phyloP scores from a whole-genome alignment of 371 early-diverging fungal species.

The Synchytrium microbalum region DNA sequence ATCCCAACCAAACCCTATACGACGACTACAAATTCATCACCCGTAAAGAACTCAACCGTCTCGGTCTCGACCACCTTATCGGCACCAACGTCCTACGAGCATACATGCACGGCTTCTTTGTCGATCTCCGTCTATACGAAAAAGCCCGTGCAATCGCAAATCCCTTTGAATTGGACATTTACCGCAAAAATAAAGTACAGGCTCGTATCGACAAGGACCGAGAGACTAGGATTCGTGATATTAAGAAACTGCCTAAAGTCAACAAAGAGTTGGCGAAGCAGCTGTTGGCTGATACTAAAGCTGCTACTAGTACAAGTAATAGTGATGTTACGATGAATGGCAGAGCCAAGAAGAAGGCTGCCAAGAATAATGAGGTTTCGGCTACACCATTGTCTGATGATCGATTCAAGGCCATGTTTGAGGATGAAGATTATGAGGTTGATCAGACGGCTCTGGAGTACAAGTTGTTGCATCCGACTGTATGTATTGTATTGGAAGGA shows the following conservation, averaged over 20 bases:
- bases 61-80: constrained; percentile 86
- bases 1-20: constrained; percentile 74
- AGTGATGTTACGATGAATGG: constrained; percentile 4
- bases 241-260: constrained; percentile 81
- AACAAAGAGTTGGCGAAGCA: constrained; percentile 78
- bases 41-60: constrained; percentile 76
- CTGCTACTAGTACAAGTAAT: constrained; percentile 10
- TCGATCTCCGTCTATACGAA: constrained; percentile 90
- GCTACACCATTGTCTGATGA: constrained; percentile 60
- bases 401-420: constrained; percentile 85
- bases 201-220: constrained; percentile 80
- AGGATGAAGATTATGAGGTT: constrained; percentile 87
- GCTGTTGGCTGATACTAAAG: constrained; percentile 31
- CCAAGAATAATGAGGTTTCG: constrained; percentile 13
- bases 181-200: constrained; percentile 63
- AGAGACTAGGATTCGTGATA: constrained; percentile 81
- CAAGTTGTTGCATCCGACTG: constrained; percentile 69
- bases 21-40: constrained; percentile 97
- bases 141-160: constrained; percentile 92
- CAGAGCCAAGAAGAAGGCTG: constrained; percentile 3
- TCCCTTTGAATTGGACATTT: constrained; percentile 95
- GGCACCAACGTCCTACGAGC: constrained; percentile 91
- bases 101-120: constrained; percentile 98
- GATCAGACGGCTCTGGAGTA: constrained; percentile 80
- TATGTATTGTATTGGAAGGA: too few species aligned